These are phyloP conservation scores for Draba incana DNA, from an alignment of 345 rosid genomes.

Conservation along the genomic window DNA sequence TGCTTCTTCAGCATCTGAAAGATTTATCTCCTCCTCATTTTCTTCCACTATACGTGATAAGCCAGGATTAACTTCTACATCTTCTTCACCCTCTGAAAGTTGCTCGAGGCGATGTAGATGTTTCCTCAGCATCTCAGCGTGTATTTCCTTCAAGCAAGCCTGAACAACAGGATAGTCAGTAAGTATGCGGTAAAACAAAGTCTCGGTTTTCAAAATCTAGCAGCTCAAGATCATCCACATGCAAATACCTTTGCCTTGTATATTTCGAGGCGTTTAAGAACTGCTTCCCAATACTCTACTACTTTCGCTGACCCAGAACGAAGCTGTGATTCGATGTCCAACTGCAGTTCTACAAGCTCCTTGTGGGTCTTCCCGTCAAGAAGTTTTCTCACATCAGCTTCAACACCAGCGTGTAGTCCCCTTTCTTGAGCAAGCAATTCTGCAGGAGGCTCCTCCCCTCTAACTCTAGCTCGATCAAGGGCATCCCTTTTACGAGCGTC, in stretches of 20 bases:
- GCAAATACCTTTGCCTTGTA: conserved; percentile 89
- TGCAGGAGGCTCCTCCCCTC: conserved; percentile 94
- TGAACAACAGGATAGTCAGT: conserved; percentile 40
- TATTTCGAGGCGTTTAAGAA: conserved; percentile 83
- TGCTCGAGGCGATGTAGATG: conserved; percentile 84
- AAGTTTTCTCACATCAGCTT: conserved; percentile 73
- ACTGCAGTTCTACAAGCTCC: conserved; percentile 70
- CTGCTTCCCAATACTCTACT: conserved; percentile 97
- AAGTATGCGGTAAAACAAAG: conserved; percentile 7
- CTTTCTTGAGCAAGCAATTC: conserved; percentile 92
- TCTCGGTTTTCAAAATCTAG: not conserved
- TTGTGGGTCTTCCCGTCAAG: conserved; percentile 78
- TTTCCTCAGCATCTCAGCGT: conserved; percentile 76
- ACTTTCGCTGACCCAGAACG: conserved; percentile 92
- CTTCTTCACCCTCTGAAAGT: conserved; percentile 53
- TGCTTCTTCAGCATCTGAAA: conserved; percentile 52
- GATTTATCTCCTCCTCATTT: conserved; percentile 50
- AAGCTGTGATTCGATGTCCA: conserved; percentile 77
- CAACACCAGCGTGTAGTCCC: conserved; percentile 88
- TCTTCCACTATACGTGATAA: conserved; percentile 53
- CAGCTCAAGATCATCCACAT: conserved; percentile 6
- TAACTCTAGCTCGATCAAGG: conserved; percentile 84
- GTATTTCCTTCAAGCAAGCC: conserved; percentile 95
- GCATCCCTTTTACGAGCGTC: conserved; percentile 91
- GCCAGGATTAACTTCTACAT: conserved; percentile 44